These are phyloP conservation scores for Scutellaria minor DNA, from an alignment of 257 asterid genomes.

Conservation along the genomic window DNA sequence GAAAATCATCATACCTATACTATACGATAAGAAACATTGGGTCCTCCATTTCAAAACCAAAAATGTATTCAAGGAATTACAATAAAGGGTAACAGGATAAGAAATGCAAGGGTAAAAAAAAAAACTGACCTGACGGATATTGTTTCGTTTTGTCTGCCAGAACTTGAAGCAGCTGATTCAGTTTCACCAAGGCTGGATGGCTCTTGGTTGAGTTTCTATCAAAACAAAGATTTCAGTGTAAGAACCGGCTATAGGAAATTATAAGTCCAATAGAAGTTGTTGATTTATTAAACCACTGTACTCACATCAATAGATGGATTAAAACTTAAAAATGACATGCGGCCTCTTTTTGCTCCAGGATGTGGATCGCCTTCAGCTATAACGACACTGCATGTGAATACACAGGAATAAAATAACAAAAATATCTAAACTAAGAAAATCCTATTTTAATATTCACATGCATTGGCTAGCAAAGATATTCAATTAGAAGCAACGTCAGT, in stretches of 20 bases:
- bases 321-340: constrained; percentile 90
- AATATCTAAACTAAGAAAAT: background rate
- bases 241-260: constrained; percentile 33
- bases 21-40: background rate
- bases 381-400: constrained; percentile 68
- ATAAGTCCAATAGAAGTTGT: constrained; percentile 20
- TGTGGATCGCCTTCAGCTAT: constrained; percentile 86
- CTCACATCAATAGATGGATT: constrained; percentile 98
- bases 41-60: constrained; percentile 6
- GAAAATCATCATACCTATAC: background rate
- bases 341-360: constrained; percentile 78
- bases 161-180: constrained; percentile 57
- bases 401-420: constrained; percentile 21
- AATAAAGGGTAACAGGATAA: constrained; percentile 1
- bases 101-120: constrained; percentile 16
- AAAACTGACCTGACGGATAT: constrained; percentile 51
- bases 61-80: background rate
- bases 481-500: too few species aligned
- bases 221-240: constrained; percentile 39
- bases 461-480: too few species aligned
- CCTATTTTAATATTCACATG: too few species aligned
- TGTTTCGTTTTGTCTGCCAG: constrained; percentile 55
- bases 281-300: constrained; percentile 39
- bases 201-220: constrained; percentile 76
- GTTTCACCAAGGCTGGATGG: constrained; percentile 48